Base-by-base conservation (phyloP, 2,329 filamentous ascomycete species). In the Ascochyta lentis region DNA sequence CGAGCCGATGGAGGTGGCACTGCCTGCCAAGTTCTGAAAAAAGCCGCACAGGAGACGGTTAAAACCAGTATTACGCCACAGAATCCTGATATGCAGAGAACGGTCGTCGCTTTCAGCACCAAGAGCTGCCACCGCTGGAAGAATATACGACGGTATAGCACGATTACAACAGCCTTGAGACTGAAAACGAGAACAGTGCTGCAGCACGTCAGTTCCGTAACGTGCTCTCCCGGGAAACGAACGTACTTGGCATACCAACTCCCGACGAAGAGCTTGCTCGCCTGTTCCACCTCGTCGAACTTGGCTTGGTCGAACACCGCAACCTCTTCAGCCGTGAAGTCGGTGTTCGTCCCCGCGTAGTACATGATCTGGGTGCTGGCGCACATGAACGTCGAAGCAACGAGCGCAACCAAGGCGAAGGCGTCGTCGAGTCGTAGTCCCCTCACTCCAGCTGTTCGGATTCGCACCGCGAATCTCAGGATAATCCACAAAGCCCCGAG, bases 221-320 rank as follows among this genome's bases (percentile, higher is more conserved):
- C 6, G 19, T 19, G 0, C 8, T 6, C 12, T 23, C 12, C 3
- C 5, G 22, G 3, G 5, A 13, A 31, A 3, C 1, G 9, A 26
- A 62, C 60, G 27, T 49, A 62, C 60, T 62, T 60, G 3, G 51
- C 54, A 22, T 62, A 62, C 43, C 55, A 53, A 0, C 57, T 58
- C 19, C 55, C 55, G 12, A 62, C 34, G 12, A 60, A 62, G 4
- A 58, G 47, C n/a, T 60, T 58, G 31, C 56, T 56, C 12, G 50
- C 51, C 27, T 49, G 58, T 5, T 29, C 44, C 1, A 60, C 57
- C 7, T 49, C 44, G 10, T 48, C 39, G 8, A 54, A 50, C 15
- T 56, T 51, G 15, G 37, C 23, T 26, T 47, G 27, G 9, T 56
- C 54, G 23, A 62, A 53, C 19, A 19, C 15, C 3, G 44, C 56